Evolutionary conservation across 2,329 filamentous ascomycete species (phyloP).

Genomic region (Talaromyces sp.): DNA sequence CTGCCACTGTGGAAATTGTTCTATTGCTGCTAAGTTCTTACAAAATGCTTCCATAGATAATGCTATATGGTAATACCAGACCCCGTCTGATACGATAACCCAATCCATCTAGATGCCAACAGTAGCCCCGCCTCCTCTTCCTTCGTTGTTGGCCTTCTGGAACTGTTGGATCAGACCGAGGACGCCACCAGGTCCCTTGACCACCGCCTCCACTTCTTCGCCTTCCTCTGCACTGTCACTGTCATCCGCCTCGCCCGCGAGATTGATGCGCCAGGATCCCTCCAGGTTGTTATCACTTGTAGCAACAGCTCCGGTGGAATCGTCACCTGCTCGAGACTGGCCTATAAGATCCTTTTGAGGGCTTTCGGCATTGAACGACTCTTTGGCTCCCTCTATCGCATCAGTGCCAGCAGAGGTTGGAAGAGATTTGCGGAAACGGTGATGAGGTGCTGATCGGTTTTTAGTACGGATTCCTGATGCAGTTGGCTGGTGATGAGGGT

Average conservation of each 20-base stretch:
- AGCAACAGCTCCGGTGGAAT: slow-evolving; percentile 32
- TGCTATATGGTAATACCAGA: background rate
- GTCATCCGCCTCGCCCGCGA: slow-evolving; percentile 27
- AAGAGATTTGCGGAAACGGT: slow-evolving; percentile 27
- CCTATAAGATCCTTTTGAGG: slow-evolving; percentile 5
- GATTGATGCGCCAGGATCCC: slow-evolving; percentile 46
- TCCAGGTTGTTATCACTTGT: slow-evolving; percentile 55
- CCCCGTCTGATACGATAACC: background rate
- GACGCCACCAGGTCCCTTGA: slow-evolving; percentile 50
- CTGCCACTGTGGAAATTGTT: background rate
- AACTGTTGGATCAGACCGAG: slow-evolving; percentile 64
- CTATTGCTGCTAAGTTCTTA: background rate
- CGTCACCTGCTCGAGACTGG: slow-evolving; percentile 20
- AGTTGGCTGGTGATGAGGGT: slow-evolving; percentile 43
- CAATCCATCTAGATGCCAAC: background rate
- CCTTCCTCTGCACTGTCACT: slow-evolving; percentile 43
- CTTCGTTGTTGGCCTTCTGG: slow-evolving; percentile 50
- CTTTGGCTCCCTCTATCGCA: slow-evolving; percentile 27
- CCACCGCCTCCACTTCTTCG: slow-evolving; percentile 43
- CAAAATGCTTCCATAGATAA: background rate
- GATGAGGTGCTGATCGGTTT: slow-evolving; percentile 19
- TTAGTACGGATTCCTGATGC: slow-evolving; percentile 30
- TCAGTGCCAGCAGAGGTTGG: slow-evolving; percentile 16
- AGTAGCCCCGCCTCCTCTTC: slow-evolving; percentile 25
- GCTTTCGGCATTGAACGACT: slow-evolving; percentile 15